Conservation (phyloP, 495 filamentous ascomycete genomes). For the Penicillium coffeae region DNA sequence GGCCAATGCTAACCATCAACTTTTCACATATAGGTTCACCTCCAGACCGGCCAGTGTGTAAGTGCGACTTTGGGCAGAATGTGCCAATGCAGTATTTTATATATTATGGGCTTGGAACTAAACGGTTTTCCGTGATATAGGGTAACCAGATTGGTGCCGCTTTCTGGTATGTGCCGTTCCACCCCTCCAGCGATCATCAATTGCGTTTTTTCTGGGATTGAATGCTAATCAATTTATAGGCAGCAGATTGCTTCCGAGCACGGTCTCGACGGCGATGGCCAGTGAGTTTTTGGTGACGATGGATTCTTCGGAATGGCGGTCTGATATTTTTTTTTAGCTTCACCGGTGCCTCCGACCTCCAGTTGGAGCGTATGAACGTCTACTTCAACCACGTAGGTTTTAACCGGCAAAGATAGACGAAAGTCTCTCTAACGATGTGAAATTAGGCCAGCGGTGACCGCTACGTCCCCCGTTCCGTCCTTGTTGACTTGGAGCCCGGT, state of each 20-base stretch:
- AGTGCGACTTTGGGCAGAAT: constrained; percentile 34
- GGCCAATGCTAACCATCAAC: constrained; percentile 35
- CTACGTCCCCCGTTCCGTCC: constrained; percentile 98
- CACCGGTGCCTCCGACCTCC: constrained; percentile 96
- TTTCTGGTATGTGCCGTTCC: constrained; percentile 71
- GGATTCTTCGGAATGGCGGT: constrained; percentile 11
- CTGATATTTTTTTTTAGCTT: constrained; percentile 59
- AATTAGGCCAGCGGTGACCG: constrained; percentile 95
- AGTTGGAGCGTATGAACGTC: constrained; percentile 99
- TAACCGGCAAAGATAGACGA: no score
- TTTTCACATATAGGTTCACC: constrained; percentile 70
- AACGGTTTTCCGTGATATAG: constrained; percentile 44
- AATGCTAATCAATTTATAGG: constrained; percentile 48
- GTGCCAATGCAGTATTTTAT: constrained; percentile 6
- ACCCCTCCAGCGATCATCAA: constrained; percentile 4
- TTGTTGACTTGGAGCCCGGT: constrained; percentile 95
- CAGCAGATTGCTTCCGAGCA: constrained; percentile 99
- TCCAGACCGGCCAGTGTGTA: constrained; percentile 99
- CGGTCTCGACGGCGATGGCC: constrained; percentile 92
- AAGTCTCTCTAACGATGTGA: no score
- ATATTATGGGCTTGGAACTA: constrained; percentile 22
- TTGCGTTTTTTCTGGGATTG: constrained; percentile 12
- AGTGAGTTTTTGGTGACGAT: constrained; percentile 56
- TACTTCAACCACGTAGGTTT: constrained; percentile 97
- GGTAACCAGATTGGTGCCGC: constrained; percentile 99